phyloP scores from a whole-genome alignment of 208 protist genomes.

The Trypanosoma lewisi region DNA sequence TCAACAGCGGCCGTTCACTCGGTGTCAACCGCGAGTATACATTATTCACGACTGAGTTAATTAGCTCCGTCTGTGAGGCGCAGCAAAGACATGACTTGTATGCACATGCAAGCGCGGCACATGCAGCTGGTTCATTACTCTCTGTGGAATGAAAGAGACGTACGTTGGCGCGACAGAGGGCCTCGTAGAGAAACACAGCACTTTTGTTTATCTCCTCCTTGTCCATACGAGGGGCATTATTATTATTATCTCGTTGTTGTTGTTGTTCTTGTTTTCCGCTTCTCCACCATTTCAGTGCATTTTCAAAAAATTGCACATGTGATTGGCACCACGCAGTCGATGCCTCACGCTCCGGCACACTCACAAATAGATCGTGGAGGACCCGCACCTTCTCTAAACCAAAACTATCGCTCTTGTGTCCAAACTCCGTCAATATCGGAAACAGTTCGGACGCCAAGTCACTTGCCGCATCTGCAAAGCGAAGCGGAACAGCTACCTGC shows the following conservation, averaged over 20 bases:
- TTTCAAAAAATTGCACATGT: slow-evolving; percentile 4
- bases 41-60: not conserved
- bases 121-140: not conserved
- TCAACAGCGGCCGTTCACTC: slow-evolving; percentile 9
- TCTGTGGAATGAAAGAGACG: slow-evolving; percentile 1
- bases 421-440: slow-evolving; percentile 5
- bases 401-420: slow-evolving; percentile 1
- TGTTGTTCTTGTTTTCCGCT: not conserved
- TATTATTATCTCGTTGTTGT: no score
- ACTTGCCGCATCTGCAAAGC: slow-evolving; percentile 4
- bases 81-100: slow-evolving; percentile 15
- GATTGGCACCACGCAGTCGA: slow-evolving; percentile 2
- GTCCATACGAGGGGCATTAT: not conserved
- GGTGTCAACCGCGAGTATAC: not conserved
- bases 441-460: slow-evolving; percentile 17
- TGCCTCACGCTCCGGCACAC: not conserved
- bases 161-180: slow-evolving; percentile 3
- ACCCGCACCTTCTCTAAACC: not conserved
- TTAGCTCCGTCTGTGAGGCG: not conserved
- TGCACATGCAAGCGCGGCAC: slow-evolving; percentile 6
- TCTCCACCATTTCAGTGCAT: slow-evolving; percentile 3
- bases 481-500: slow-evolving; percentile 2
- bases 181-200: not conserved
- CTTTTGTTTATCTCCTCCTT: no score
- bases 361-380: not conserved